Percentiles rank a stretch among this genome's conserved stretches.
phyloP scores from a whole-genome alignment of 2,329 filamentous ascomycete genomes.

The Akanthomyces muscarius region DNA sequence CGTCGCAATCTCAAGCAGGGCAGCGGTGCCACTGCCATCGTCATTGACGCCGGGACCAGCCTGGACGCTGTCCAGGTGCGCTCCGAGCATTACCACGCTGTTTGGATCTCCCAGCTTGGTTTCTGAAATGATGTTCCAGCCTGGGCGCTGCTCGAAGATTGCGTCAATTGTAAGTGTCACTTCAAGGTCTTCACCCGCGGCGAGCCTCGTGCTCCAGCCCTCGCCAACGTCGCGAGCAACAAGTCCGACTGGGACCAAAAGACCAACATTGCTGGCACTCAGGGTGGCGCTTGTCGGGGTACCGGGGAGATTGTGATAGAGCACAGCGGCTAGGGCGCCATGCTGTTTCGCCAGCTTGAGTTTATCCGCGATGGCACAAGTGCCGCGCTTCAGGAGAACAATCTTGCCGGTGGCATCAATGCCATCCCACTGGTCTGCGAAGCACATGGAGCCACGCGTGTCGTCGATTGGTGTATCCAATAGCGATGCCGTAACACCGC shows the following conservation, averaged over 20 bases:
- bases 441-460: conserved; percentile 35
- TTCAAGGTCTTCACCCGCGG: conserved; percentile 30
- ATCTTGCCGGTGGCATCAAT: conserved; percentile 41
- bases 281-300: conserved; percentile 48
- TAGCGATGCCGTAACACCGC: conserved; percentile 31
- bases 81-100: conserved; percentile 40
- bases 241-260: conserved; percentile 35
- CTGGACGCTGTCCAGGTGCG: conserved; percentile 39
- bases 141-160: conserved; percentile 32
- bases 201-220: conserved; percentile 33
- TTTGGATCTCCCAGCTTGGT: conserved; percentile 40
- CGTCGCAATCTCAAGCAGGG: conserved; percentile 37
- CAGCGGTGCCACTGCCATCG: conserved; percentile 37
- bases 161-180: conserved; percentile 37
- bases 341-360: conserved; percentile 38
- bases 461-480: conserved; percentile 35
- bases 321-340: conserved; percentile 43
- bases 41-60: conserved; percentile 40
- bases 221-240: conserved; percentile 34
- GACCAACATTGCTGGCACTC: conserved; percentile 36
- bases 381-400: conserved; percentile 42
- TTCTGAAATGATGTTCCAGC: conserved; percentile 41
- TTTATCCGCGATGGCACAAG: conserved; percentile 40
- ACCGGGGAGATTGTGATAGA: conserved; percentile 59
- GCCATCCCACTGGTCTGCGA: conserved; percentile 38